phyloP scores from a whole-genome alignment of 73 alveolate genomes.

The Urostyla sp. region DNA sequence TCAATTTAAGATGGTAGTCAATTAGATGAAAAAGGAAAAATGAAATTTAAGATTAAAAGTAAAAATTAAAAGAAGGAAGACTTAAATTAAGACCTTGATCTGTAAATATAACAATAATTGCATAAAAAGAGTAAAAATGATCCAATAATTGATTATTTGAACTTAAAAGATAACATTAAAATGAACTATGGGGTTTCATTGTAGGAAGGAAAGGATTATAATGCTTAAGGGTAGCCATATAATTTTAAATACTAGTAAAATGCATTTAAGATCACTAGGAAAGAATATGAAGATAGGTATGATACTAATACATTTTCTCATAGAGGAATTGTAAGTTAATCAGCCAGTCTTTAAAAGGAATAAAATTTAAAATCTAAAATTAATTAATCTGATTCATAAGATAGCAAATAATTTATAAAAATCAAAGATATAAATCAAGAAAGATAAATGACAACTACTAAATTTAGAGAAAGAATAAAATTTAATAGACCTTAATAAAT shows the following conservation, averaged over 20 bases:
- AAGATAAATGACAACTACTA: no score
- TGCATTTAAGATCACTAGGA: conserved; percentile 1
- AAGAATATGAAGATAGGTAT: conserved; percentile 11
- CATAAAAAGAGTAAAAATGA: neutral
- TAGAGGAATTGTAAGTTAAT: neutral
- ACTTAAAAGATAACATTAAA: neutral
- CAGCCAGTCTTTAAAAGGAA: neutral
- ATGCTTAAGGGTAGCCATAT: neutral
- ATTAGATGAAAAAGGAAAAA: neutral
- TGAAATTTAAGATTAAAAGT: neutral
- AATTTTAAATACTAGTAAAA: neutral
- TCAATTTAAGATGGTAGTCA: no score
- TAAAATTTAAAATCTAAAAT: neutral
- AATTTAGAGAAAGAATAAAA: no score
- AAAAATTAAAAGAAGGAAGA: neutral
- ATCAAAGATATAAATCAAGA: no score
- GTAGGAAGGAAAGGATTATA: neutral
- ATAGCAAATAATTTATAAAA: no score
- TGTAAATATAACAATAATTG: neutral
- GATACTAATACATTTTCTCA: neutral
- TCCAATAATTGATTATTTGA: conserved; percentile 1
- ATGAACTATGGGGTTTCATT: conserved; percentile 26
- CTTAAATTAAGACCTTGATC: neutral
- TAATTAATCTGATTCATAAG: no score
- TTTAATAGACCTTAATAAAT: no score